Percentiles rank a stretch among this genome's conserved stretches.
Evolutionary conservation across 2,329 filamentous ascomycete genomes (phyloP).

Genomic region (Fusarium foetens): DNA sequence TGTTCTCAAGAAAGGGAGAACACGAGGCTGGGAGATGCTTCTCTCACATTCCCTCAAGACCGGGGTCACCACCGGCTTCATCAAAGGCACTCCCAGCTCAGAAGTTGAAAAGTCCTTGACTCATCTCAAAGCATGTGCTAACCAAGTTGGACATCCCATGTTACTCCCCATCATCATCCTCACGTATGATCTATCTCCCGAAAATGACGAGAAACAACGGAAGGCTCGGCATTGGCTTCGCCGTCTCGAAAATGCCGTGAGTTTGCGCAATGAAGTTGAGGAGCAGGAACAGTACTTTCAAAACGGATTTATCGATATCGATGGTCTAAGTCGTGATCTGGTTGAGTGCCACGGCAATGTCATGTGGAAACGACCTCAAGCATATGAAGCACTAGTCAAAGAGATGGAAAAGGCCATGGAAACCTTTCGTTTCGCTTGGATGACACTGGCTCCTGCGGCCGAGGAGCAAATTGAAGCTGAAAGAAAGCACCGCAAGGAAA

Average conservation of each 20-base stretch:
- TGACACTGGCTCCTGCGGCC: slow-evolving; percentile 24
- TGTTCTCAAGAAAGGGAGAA: slow-evolving; percentile 71
- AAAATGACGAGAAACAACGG: slow-evolving; percentile 70
- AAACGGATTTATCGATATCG: slow-evolving; percentile 64
- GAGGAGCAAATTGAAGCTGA: slow-evolving; percentile 37
- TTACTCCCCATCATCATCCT: slow-evolving; percentile 69
- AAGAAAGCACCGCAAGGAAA: slow-evolving; percentile 46
- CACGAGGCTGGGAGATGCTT: slow-evolving; percentile 72
- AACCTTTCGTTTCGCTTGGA: slow-evolving; percentile 51
- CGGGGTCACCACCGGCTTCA: slow-evolving; percentile 67
- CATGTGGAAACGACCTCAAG: slow-evolving; percentile 71
- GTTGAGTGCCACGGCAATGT: slow-evolving; percentile 72
- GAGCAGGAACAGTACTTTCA: slow-evolving; percentile 65
- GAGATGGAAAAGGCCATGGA: slow-evolving; percentile 62
- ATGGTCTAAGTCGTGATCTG: slow-evolving; percentile 69
- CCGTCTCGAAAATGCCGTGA: slow-evolving; percentile 69
- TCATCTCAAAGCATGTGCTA: slow-evolving; percentile 61
- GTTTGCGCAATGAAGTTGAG: slow-evolving; percentile 68
- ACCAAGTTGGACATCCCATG: slow-evolving; percentile 66
- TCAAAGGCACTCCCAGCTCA: slow-evolving; percentile 69
- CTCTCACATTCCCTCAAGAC: slow-evolving; percentile 66
- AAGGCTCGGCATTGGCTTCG: slow-evolving; percentile 71
- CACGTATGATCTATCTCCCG: slow-evolving; percentile 65
- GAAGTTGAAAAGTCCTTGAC: slow-evolving; percentile 61
- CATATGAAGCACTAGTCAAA: slow-evolving; percentile 64